Evolutionary conservation across 495 filamentous ascomycete species (phyloP), one percentile per base, ranked within the genome.

Genomic region (Aspergillus diversus): DNA sequence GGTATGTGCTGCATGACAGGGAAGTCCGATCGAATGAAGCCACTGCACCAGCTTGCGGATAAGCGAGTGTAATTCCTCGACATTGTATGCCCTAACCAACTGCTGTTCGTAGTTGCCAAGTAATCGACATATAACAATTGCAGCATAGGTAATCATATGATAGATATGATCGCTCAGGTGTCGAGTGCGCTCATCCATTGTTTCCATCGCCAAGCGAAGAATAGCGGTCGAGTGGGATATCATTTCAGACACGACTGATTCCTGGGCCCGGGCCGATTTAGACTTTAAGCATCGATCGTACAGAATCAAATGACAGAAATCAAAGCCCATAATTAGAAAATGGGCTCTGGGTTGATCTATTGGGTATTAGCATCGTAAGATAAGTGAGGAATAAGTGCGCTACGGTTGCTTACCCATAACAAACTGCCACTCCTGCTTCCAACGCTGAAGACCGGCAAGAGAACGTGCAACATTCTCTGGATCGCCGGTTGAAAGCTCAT

Each of bases 131-230:
- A 81, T 69, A 5, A 73, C 71, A 17, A 82, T 74, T 6, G 78
- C 77, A 2, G 78, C 76, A 42, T 81, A 82, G 8, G 77, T 79
- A 35, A 81, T 77, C 70, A 81, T 80, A 63, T 82, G 78, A 60
- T 82, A 82, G n/a, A 80, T 78, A 16, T 80, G 79, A 57, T 82
- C 78, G 37, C 68, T 80, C 13, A 81, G 62, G 62, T 81, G 78
- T 13, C 75, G 73, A 1, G 77, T 82, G 0, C 77, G 75, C 13
- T 79, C 75, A 42, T 82, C 79, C 1, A 75, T 69, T 33, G 76
- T 79, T n/a, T 81, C 76, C 63, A 82, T 79, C 4, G 77, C 76
- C n/a, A 82, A 49, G n/a, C 73, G 69, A 7, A 82, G 67, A 21
- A 81, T 79, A 7, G 69, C 56, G 33, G 68, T 77, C 6, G 78